A percentile compares a stretch with the other conserved stretches of the same genome.
These are phyloP conservation scores for Phytophthora podocarpi DNA, from an alignment of 352 stramenopile species.

Conservation along the genomic window DNA sequence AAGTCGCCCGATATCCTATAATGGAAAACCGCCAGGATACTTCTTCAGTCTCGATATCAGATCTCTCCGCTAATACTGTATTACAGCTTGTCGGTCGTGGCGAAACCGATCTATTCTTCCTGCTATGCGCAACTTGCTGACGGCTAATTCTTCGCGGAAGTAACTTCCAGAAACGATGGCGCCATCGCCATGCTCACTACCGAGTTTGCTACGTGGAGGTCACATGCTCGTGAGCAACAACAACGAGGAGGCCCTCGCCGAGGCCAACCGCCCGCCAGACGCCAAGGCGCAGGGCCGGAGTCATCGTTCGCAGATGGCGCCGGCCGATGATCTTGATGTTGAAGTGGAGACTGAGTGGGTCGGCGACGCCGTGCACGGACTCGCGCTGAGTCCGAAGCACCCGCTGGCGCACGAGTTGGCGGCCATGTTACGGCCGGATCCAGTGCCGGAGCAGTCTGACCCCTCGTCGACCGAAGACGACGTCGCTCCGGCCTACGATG, in stretches of 20 bases:
- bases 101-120: constrained; percentile 31
- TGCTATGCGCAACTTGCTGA: background rate
- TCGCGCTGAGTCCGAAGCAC: constrained; percentile 18
- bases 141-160: constrained; percentile 4
- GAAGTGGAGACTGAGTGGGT: background rate
- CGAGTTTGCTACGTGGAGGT: constrained; percentile 17
- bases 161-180: constrained; percentile 25
- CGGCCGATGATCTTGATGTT: background rate
- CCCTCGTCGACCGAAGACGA: constrained; percentile 33
- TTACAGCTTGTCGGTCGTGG: background rate
- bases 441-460: background rate
- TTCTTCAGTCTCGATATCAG: constrained; percentile 20
- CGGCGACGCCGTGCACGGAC: constrained; percentile 13
- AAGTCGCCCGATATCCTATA: constrained; percentile 5
- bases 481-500: background rate
- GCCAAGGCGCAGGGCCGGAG: background rate
- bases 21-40: background rate
- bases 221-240: constrained; percentile 41
- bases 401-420: constrained; percentile 22
- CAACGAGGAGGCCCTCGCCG: constrained; percentile 25
- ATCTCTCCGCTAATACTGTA: too few relatives aligned
- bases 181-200: constrained; percentile 24
- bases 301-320: constrained; percentile 2
- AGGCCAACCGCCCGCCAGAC: constrained; percentile 14
- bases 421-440: constrained; percentile 20